Conservation (phyloP, 1,284 basidiomycete genomes). For the Spongiforma sp. region DNA sequence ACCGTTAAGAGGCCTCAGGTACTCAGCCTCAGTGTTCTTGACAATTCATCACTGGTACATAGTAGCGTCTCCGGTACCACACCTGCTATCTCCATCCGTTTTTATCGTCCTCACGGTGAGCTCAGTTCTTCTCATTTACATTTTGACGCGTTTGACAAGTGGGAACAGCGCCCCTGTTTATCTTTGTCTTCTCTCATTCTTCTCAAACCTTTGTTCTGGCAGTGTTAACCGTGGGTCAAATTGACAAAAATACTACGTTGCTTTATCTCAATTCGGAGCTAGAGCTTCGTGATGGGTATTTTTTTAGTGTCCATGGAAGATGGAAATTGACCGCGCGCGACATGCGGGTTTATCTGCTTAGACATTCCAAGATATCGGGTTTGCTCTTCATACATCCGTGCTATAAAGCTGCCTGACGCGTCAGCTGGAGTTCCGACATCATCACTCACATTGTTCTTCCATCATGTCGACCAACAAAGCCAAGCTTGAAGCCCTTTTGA, state of each 20-base stretch:
- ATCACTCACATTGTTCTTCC: neutral
- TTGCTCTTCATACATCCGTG: too few relatives aligned
- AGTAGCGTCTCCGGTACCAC: too few relatives aligned
- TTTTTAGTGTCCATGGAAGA: neutral
- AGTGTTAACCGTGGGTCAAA: conserved; percentile 4
- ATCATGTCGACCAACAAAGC: conserved; percentile 28
- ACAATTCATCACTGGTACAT: too few relatives aligned
- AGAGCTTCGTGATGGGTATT: neutral
- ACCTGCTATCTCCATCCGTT: neutral
- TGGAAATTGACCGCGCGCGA: too few relatives aligned
- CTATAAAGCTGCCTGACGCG: conserved; percentile 2
- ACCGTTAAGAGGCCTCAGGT: too few relatives aligned
- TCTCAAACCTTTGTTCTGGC: neutral
- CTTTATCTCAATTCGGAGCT: neutral
- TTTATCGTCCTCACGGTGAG: neutral
- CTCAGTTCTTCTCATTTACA: conserved; percentile 1
- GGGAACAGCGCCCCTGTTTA: conserved; percentile 4
- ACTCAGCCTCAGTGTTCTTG: too few relatives aligned
- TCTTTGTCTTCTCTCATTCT: conserved; percentile 16
- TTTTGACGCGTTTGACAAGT: neutral
- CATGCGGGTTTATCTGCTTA: too few relatives aligned
- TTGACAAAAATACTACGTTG: conserved; percentile 1
- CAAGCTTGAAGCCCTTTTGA: conserved; percentile 32
- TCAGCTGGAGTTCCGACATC: neutral
- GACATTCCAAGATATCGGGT: too few relatives aligned